Conservation (phyloP, 345 rosid species). For the Chamaenerion angustifolium region DNA sequence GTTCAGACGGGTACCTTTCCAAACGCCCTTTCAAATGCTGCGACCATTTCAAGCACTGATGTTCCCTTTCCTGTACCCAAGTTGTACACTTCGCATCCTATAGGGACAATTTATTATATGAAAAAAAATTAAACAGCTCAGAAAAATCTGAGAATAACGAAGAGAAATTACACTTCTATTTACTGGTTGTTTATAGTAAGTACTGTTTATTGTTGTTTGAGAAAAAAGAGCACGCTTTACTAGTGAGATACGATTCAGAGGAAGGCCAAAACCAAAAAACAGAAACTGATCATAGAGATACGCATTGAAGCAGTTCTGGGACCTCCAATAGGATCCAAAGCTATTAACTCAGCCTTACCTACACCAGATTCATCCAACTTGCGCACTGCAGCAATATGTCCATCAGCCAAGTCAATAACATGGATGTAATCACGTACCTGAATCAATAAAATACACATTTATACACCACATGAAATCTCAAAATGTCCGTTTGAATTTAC, state of each 20-base stretch:
- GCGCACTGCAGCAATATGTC: constrained; percentile 73
- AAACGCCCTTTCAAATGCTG: constrained; percentile 81
- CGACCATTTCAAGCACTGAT: constrained; percentile 92
- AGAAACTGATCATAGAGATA: too few relatives aligned
- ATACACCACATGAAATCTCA: neutral
- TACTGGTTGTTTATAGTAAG: too few relatives aligned
- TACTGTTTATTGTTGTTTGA: too few relatives aligned
- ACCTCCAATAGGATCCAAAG: neutral
- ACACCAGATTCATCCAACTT: constrained; percentile 50
- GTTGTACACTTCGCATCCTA: constrained; percentile 90
- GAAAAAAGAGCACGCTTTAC: too few relatives aligned
- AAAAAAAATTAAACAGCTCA: neutral
- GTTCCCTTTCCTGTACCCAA: constrained; percentile 97
- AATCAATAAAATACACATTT: neutral
- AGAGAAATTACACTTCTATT: too few relatives aligned
- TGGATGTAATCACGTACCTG: constrained; percentile 95
- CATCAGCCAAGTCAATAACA: constrained; percentile 87
- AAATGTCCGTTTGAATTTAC: too few relatives aligned
- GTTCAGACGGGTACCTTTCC: constrained; percentile 40
- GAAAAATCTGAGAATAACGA: neutral
- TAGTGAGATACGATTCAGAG: too few relatives aligned
- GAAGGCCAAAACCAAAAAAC: too few relatives aligned
- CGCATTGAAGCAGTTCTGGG: neutral
- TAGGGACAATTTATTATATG: neutral
- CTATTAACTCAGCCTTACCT: constrained; percentile 25